A percentile compares a stretch with the other conserved stretches of the same genome.
phyloP scores from a whole-genome alignment of 805 yeast species.

The Nadsonia fulvescens region DNA sequence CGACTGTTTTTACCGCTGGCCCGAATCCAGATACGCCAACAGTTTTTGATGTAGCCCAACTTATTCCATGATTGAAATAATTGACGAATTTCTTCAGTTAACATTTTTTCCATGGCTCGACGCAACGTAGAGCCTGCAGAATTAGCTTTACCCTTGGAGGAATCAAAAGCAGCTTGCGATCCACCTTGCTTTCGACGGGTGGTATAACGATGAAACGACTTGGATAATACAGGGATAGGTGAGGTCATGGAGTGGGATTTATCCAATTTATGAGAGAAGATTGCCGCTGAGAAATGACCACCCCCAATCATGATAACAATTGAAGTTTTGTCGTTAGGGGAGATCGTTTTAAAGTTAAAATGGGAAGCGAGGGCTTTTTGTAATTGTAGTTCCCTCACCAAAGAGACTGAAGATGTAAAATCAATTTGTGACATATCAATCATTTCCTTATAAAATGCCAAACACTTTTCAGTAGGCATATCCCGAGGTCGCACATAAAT shows the following conservation, averaged over 20 bases:
- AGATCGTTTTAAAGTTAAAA: no score
- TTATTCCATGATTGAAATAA: slow-evolving; percentile 48
- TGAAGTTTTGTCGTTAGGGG: no score
- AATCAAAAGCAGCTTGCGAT: slow-evolving; percentile 81
- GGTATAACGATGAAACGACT: slow-evolving; percentile 86
- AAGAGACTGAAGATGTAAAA: no score
- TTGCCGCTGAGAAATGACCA: slow-evolving; percentile 95
- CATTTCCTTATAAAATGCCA: no score
- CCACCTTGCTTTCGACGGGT: slow-evolving; percentile 97
- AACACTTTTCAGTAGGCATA: no score
- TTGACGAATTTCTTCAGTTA: slow-evolving; percentile 60
- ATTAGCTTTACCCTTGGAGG: slow-evolving; percentile 84
- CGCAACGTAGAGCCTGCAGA: slow-evolving; percentile 88
- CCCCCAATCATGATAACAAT: slow-evolving; percentile 91
- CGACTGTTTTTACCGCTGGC: slow-evolving; percentile 62
- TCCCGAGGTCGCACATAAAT: no score
- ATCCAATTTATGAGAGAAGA: slow-evolving; percentile 49
- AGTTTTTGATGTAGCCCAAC: slow-evolving; percentile 31
- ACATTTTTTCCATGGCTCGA: slow-evolving; percentile 74
- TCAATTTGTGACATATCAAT: no score
- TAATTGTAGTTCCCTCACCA: no score
- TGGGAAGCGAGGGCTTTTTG: no score
- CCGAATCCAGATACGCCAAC: slow-evolving; percentile 57
- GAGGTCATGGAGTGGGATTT: slow-evolving; percentile 32
- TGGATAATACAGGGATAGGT: slow-evolving; percentile 33